These are phyloP conservation scores for Solanum hybrid DNA, from an alignment of 305 asterid genomes.

Conservation along the genomic window DNA sequence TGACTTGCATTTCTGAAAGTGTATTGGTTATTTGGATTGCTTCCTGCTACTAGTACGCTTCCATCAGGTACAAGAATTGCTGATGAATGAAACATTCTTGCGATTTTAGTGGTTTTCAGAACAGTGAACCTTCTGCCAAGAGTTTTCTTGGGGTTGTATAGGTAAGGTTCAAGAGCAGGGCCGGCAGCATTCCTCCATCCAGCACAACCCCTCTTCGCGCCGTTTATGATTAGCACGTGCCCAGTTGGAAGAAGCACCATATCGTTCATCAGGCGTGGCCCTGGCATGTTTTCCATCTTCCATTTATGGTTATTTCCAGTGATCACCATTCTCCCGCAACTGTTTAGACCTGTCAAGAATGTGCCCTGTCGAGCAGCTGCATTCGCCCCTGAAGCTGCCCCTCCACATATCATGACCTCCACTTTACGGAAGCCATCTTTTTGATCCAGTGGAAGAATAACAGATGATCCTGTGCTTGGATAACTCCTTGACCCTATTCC, in stretches of 20 bases:
- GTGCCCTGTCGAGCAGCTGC: slow-evolving; percentile 22
- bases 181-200: slow-evolving; percentile 32
- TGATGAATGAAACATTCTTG: slow-evolving; percentile 57
- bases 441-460: slow-evolving; percentile 46
- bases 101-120: slow-evolving; percentile 35
- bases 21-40: slow-evolving; percentile 48
- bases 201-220: slow-evolving; percentile 40
- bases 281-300: slow-evolving; percentile 62
- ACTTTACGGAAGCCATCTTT: slow-evolving; percentile 26
- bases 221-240: slow-evolving; percentile 51
- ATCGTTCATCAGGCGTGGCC: slow-evolving; percentile 44
- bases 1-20: slow-evolving; percentile 18
- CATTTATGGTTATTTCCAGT: slow-evolving; percentile 42
- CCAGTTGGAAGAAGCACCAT: slow-evolving; percentile 62
- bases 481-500: slow-evolving; percentile 52
- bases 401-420: slow-evolving; percentile 69
- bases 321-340: slow-evolving; percentile 64
- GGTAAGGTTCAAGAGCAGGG: slow-evolving; percentile 41
- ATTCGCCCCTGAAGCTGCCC: slow-evolving; percentile 34
- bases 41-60: slow-evolving; percentile 48
- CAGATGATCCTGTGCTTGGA: slow-evolving; percentile 62
- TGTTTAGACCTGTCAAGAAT: slow-evolving; percentile 26
- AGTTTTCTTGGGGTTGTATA: slow-evolving; percentile 36
- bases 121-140: slow-evolving; percentile 30
- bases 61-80: slow-evolving; percentile 55